phyloP scores from a whole-genome alignment of 2,329 filamentous ascomycete genomes.

The Hirsutella thompsonii region DNA sequence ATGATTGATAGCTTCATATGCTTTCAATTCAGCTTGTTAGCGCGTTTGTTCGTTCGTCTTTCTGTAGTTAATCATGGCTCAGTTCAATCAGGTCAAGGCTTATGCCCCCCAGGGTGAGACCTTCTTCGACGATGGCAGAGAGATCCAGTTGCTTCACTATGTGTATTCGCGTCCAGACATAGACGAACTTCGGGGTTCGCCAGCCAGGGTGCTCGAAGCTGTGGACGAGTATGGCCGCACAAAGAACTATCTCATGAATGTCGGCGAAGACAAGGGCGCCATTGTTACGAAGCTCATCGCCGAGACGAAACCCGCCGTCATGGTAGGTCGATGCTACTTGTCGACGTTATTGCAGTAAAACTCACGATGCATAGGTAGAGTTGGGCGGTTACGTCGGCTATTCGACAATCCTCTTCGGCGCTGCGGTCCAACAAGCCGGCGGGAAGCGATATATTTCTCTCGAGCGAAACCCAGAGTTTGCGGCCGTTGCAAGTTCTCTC shows the following conservation, averaged over 20 bases:
- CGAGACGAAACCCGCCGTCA: conserved; percentile 50
- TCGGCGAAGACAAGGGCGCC: conserved; percentile 61
- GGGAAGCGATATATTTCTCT: conserved; percentile 57
- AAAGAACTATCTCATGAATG: conserved; percentile 49
- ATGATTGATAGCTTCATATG: no score
- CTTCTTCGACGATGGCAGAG: conserved; percentile 56
- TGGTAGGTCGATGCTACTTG: conserved; percentile 28
- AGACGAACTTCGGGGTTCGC: conserved; percentile 50
- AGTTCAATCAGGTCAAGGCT: conserved; percentile 24
- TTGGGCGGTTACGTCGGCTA: conserved; percentile 75
- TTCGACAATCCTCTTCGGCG: conserved; percentile 63
- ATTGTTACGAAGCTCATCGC: conserved; percentile 58
- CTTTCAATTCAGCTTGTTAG: no score
- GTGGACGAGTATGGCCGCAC: not conserved
- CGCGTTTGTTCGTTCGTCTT: no score
- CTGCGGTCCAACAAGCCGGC: conserved; percentile 48
- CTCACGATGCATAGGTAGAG: conserved; percentile 54
- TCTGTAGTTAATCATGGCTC: conserved; percentile 6
- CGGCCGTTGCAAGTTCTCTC: conserved; percentile 54
- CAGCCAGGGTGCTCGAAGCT: conserved; percentile 36
- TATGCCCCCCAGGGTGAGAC: conserved; percentile 28
- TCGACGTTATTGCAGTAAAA: accelerated
- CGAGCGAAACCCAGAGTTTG: conserved; percentile 64
- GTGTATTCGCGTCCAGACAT: conserved; percentile 50
- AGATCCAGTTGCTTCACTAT: conserved; percentile 60